A percentile compares a stretch with the other conserved stretches of the same genome.
Conservation (phyloP, 2,329 filamentous ascomycete species). For the Talaromyces amestolkiae region DNA sequence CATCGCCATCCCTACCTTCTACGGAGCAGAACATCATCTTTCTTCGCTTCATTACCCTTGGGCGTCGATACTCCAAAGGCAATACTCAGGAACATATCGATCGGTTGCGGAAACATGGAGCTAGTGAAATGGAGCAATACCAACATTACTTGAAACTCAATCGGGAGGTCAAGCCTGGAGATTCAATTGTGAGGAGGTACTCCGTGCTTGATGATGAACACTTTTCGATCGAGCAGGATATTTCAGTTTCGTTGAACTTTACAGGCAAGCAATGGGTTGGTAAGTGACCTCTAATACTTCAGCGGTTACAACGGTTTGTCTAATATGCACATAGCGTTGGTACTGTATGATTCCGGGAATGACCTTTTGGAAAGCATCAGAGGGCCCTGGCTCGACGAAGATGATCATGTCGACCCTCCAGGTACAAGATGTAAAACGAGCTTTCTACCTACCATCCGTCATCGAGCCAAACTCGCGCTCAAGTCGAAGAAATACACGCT, state of each 20-base stretch:
- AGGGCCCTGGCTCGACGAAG: background rate
- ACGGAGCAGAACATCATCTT: slow-evolving; percentile 4
- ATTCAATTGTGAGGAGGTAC: slow-evolving; percentile 5
- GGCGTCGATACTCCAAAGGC: background rate
- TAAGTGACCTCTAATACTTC: background rate
- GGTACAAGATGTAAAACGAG: background rate
- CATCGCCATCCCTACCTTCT: slow-evolving; percentile 3
- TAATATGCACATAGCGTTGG: background rate
- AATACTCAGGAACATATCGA: background rate
- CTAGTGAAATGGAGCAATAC: background rate
- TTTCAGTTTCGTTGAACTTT: background rate
- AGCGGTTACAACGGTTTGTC: background rate
- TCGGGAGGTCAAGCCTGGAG: background rate
- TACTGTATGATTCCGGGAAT: background rate
- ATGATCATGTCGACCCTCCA: background rate
- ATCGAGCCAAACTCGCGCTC: background rate
- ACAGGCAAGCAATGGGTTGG: background rate
- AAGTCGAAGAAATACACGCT: background rate
- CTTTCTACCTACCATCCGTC: background rate
- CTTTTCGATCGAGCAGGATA: slow-evolving; percentile 6
- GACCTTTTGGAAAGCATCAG: background rate
- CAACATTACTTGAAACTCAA: background rate
- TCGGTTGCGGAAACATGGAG: background rate
- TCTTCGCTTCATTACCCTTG: slow-evolving; percentile 4
- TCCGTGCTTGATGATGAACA: slow-evolving; percentile 1